phyloP scores from a whole-genome alignment of 176 grass and related monocot genomes.

The Ensete glaucum region DNA sequence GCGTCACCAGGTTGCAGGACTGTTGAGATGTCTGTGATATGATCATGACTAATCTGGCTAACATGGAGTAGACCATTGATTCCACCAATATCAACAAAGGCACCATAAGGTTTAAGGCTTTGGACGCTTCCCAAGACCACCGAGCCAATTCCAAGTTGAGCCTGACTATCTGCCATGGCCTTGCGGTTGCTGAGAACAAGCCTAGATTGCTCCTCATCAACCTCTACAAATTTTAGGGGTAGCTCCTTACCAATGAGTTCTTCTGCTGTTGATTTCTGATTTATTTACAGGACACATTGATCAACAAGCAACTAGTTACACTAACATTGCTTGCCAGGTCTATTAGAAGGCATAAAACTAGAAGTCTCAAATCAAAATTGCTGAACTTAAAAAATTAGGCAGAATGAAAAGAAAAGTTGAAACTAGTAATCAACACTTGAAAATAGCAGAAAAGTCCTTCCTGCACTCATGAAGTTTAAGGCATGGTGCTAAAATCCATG shows the following conservation, averaged over 20 bases:
- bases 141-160: conserved; percentile 89
- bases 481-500: no score
- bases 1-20: conserved; percentile 83
- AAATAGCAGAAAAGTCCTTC: no score
- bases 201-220: conserved; percentile 80
- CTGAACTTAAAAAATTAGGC: background rate
- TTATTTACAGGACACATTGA: background rate
- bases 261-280: conserved; percentile 63
- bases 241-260: conserved; percentile 70
- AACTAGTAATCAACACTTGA: no score
- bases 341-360: no score
- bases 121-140: conserved; percentile 87
- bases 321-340: no score
- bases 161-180: conserved; percentile 90
- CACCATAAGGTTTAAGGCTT: conserved; percentile 88
- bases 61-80: conserved; percentile 96
- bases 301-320: background rate
- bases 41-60: conserved; percentile 97
- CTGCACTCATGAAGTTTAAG: no score
- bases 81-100: conserved; percentile 90
- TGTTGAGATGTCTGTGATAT: conserved; percentile 79
- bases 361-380: background rate
- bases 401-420: background rate
- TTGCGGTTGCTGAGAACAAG: conserved; percentile 96
- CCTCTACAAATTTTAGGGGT: conserved; percentile 84